Percentiles rank a stretch among this genome's conserved stretches.
These are phyloP conservation scores for Codiaeum variegatum DNA, from an alignment of 441 rosid genomes.

Conservation along the genomic window DNA sequence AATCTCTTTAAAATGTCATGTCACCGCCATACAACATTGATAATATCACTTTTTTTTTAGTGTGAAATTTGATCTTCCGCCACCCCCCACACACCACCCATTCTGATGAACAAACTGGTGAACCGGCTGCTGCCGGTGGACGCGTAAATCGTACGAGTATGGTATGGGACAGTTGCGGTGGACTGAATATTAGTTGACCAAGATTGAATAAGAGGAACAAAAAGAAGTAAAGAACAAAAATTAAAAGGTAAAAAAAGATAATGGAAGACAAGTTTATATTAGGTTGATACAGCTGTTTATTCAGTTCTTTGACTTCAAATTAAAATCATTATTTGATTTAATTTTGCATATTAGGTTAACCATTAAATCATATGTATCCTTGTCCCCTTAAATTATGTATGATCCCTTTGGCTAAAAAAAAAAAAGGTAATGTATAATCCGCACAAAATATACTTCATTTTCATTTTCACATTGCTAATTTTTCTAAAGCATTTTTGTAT, in stretches of 20 bases:
- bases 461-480: not conserved
- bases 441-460: not conserved
- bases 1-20: no score
- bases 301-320: not conserved
- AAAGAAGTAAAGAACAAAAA: not conserved
- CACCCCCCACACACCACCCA: no score
- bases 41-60: no score
- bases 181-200: not conserved
- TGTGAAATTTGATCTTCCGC: no score
- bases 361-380: not conserved
- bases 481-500: not conserved
- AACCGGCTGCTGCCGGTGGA: conserved; percentile 14
- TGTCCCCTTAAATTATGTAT: not conserved
- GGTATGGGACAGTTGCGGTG: conserved; percentile 9
- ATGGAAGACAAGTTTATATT: not conserved
- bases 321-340: not conserved
- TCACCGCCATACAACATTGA: no score
- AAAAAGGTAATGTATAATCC: not conserved
- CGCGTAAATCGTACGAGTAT: conserved; percentile 15
- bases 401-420: no score
- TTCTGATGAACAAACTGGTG: no score
- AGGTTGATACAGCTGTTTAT: conserved; percentile 7
- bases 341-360: conserved; percentile 1
- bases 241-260: not conserved
- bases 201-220: not conserved